These are phyloP conservation scores for Phytophthora meadii DNA, from an alignment of 352 stramenopile species.

Conservation along the genomic window DNA sequence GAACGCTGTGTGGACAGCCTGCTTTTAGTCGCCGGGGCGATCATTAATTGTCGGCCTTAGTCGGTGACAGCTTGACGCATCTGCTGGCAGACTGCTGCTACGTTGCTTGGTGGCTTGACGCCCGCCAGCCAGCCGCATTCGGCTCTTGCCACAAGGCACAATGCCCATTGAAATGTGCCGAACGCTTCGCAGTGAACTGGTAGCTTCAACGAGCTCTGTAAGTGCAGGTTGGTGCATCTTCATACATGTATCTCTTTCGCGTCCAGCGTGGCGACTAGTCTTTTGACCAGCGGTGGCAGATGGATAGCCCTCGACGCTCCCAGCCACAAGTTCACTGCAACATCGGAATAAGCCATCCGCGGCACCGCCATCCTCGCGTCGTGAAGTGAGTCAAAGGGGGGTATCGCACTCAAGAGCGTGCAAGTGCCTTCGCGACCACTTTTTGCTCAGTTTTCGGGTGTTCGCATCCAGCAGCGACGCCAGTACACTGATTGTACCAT, in stretches of 20 bases:
- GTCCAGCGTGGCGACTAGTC: conserved; percentile 26
- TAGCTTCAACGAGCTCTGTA: no score
- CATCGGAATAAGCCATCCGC: conserved; percentile 7
- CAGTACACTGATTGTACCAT: not conserved
- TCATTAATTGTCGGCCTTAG: conserved; percentile 3
- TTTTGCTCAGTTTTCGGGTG: conserved; percentile 20
- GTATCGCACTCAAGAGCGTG: conserved; percentile 29
- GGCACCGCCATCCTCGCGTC: conserved; percentile 11
- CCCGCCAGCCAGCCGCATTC: not conserved
- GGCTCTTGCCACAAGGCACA: conserved; percentile 7
- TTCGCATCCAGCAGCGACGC: not conserved
- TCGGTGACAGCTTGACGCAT: conserved; percentile 3
- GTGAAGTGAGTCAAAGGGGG: conserved; percentile 17
- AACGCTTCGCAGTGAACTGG: not conserved
- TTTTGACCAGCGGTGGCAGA: conserved; percentile 8
- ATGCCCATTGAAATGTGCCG: not conserved
- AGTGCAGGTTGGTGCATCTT: not conserved
- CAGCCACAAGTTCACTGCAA: conserved; percentile 13
- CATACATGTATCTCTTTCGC: conserved; percentile 19
- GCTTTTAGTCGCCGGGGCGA: conserved; percentile 8
- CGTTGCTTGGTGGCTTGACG: conserved; percentile 3
- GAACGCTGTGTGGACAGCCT: conserved; percentile 29
- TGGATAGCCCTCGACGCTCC: conserved; percentile 15
- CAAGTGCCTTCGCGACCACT: conserved; percentile 16
- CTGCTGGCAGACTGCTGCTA: no score